phyloP scores from a whole-genome alignment of 2,329 filamentous ascomycete genomes.

The Aspergillus sp. region DNA sequence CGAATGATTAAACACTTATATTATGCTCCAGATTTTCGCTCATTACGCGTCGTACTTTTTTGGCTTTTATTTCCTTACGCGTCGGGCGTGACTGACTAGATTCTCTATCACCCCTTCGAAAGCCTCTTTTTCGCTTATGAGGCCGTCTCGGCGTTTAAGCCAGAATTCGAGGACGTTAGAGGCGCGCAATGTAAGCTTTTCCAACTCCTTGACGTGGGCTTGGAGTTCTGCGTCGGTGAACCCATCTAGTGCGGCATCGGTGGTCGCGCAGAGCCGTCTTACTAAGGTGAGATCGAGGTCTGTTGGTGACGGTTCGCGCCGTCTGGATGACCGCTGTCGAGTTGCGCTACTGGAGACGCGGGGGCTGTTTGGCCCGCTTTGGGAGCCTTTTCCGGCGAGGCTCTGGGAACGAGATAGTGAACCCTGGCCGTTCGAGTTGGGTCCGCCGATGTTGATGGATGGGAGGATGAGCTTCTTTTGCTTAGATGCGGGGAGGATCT shows the following conservation, averaged over 20 bases:
- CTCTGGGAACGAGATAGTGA: slow-evolving; percentile 45
- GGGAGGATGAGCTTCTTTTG: slow-evolving; percentile 96
- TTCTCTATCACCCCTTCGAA: slow-evolving; percentile 98
- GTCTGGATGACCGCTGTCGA: slow-evolving; percentile 32
- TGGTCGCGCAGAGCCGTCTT: slow-evolving; percentile 76
- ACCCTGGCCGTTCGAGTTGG: slow-evolving; percentile 59
- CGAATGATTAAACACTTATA: neutral
- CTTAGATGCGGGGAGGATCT: slow-evolving; percentile 94
- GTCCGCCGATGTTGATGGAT: slow-evolving; percentile 62
- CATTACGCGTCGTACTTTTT: neutral
- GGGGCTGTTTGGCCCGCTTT: slow-evolving; percentile 22
- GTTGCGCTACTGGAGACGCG: slow-evolving; percentile 29
- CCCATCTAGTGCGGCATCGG: slow-evolving; percentile 75
- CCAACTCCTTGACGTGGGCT: slow-evolving; percentile 67
- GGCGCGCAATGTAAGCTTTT: slow-evolving; percentile 68
- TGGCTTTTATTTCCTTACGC: slow-evolving; percentile 65
- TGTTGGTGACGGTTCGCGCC: slow-evolving; percentile 62
- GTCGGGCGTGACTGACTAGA: slow-evolving; percentile 84
- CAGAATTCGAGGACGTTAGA: slow-evolving; percentile 83
- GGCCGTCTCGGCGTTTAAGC: slow-evolving; percentile 81
- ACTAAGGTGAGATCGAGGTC: slow-evolving; percentile 77
- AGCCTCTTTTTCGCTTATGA: slow-evolving; percentile 85
- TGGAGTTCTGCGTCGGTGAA: slow-evolving; percentile 76
- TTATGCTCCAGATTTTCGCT: neutral
- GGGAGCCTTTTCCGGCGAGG: slow-evolving; percentile 31